A percentile compares a stretch with the other conserved stretches of the same genome.
Evolutionary conservation across 306 rosid genomes (phyloP).

Genomic region (Malus domestica): DNA sequence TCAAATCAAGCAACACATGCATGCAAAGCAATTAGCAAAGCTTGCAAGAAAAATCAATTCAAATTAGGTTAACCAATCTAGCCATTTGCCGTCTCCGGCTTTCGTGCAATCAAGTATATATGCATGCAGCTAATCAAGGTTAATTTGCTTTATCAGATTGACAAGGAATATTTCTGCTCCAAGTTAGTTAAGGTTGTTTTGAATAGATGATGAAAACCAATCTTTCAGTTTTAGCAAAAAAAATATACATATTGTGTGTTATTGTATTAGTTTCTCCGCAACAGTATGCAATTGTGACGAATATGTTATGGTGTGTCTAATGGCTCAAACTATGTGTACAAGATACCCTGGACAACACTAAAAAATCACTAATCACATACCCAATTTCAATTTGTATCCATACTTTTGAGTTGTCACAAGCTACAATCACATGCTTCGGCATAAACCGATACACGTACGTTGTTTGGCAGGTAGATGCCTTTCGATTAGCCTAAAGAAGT

Average conservation of each 20-base stretch:
- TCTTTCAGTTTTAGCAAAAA: background rate
- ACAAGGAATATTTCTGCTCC: background rate
- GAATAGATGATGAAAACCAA: background rate
- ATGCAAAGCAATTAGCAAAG: background rate
- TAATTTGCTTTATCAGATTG: background rate
- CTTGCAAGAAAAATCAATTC: background rate
- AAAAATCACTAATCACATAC: background rate
- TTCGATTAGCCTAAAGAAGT: background rate
- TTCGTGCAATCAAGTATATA: background rate
- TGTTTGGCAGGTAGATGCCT: background rate
- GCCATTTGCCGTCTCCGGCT: background rate
- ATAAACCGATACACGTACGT: background rate
- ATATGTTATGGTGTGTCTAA: too few species aligned
- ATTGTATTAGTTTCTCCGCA: too few species aligned
- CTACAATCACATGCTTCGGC: background rate
- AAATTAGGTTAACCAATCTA: slow-evolving; percentile 1
- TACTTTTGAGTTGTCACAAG: background rate
- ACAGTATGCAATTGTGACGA: too few species aligned
- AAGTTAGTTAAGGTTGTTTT: slow-evolving; percentile 18
- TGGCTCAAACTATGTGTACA: too few species aligned
- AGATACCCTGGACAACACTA: background rate
- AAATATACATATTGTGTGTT: too few species aligned
- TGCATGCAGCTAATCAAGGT: background rate
- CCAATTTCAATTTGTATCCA: background rate
- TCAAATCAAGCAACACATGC: background rate